A percentile compares a stretch with the other conserved stretches of the same genome.
Conservation (phyloP, 164 flowering plant genomes). For the Vitis labrusca region DNA sequence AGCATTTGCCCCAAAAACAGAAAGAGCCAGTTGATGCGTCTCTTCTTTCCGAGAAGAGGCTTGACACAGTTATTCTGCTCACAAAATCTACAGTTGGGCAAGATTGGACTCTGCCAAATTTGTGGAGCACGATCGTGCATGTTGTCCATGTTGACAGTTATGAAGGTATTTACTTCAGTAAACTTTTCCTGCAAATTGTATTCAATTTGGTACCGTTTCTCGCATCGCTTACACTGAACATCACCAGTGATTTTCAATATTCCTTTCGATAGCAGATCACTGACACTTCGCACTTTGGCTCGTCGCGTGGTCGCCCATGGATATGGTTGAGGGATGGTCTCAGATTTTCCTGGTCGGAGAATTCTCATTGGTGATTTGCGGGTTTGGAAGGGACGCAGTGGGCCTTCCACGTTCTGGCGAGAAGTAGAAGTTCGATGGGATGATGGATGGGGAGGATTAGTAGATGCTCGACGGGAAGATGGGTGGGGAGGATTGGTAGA, state of each 20-base stretch:
- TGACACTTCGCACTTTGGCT: conserved; percentile 6
- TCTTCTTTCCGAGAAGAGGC: conserved; percentile 16
- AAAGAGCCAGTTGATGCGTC: conserved; percentile 47
- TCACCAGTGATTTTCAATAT: conserved; percentile 3
- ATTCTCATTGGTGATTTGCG: not conserved
- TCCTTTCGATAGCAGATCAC: not conserved
- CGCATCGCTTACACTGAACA: conserved; percentile 20
- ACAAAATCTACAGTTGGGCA: conserved; percentile 16
- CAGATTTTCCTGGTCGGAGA: not conserved
- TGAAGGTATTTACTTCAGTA: conserved; percentile 3
- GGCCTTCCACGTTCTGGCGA: not conserved
- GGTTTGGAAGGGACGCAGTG: not conserved
- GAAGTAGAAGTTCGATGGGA: conserved; percentile 4
- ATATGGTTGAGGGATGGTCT: conserved; percentile 7
- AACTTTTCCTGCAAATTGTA: conserved; percentile 15
- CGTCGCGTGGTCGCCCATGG: conserved; percentile 16
- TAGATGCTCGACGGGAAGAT: not conserved
- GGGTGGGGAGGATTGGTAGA: too few relatives aligned
- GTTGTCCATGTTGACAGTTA: conserved; percentile 3
- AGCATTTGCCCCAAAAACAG: conserved; percentile 42
- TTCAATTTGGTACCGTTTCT: conserved; percentile 1
- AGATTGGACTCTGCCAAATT: conserved; percentile 12
- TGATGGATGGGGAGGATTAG: conserved; percentile 3
- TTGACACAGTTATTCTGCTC: conserved; percentile 13
- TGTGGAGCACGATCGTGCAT: conserved; percentile 23